Conservation (phyloP, 306 rosid species). For the Castanea mollissima region DNA sequence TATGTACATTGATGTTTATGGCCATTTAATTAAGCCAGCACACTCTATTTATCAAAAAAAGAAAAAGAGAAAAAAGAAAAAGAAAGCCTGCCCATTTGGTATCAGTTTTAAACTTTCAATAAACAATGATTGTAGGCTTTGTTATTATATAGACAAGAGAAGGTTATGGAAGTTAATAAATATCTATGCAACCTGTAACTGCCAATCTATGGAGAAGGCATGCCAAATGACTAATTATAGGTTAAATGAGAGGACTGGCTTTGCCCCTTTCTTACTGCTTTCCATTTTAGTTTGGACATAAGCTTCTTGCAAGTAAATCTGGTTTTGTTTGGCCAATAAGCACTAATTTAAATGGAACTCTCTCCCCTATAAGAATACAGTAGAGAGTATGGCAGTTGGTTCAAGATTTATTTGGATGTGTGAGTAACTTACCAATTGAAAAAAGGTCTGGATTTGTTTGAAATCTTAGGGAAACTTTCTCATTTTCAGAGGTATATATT, state of each 20-base stretch:
- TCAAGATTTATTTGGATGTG: too few species aligned
- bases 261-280: not conserved
- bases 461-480: not conserved
- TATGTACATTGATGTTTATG: not conserved
- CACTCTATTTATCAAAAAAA: not conserved
- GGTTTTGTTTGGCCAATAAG: too few species aligned
- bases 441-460: not conserved
- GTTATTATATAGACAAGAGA: not conserved
- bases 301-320: not conserved
- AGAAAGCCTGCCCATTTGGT: too few species aligned
- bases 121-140: not conserved
- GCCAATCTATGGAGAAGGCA: not conserved
- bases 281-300: not conserved
- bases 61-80: too few species aligned
- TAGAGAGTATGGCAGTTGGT: too few species aligned
- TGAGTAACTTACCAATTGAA: too few species aligned
- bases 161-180: not conserved
- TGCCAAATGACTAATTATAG: too few species aligned
- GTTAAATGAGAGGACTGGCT: not conserved
- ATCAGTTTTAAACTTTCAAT: not conserved
- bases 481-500: not conserved
- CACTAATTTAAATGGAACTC: too few species aligned
- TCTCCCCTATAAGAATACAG: too few species aligned
- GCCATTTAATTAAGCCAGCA: not conserved
- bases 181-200: not conserved